phyloP scores from a whole-genome alignment of 768 basidiomycete species.

The Leccinum longicurvipes region DNA sequence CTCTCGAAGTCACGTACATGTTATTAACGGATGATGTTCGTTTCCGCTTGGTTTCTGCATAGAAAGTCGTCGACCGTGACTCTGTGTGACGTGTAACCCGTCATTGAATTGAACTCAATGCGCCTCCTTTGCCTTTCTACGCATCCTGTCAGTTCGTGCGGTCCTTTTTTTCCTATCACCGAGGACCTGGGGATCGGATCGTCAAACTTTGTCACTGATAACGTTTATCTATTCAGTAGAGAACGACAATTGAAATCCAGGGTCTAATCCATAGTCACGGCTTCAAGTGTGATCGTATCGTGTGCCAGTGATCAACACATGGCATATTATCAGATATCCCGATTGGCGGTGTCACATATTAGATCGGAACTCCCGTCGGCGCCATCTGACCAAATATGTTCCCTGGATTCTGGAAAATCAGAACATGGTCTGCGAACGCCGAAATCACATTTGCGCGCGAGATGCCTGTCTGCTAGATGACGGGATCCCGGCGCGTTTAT shows the following conservation, averaged over 20 bases:
- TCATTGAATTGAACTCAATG: neutral
- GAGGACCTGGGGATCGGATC: conserved; percentile 8
- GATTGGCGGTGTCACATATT: neutral
- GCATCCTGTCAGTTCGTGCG: neutral
- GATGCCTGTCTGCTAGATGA: too few relatives aligned
- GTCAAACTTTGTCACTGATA: neutral
- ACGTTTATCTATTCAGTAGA: neutral
- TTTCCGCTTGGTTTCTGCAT: conserved; percentile 4
- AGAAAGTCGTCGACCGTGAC: neutral
- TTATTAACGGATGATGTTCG: too few relatives aligned
- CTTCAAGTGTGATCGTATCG: neutral
- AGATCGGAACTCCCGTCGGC: neutral
- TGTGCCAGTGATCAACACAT: accelerated
- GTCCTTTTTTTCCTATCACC: neutral
- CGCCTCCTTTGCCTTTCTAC: too few relatives aligned
- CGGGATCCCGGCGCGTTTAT: neutral
- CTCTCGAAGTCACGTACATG: too few relatives aligned
- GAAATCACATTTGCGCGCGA: neutral
- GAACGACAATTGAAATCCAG: neutral
- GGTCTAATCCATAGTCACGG: neutral
- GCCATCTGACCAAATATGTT: conserved; percentile 4
- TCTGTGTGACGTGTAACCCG: neutral
- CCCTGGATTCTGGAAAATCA: neutral
- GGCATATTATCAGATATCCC: neutral
- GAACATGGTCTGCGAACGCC: neutral